These are phyloP conservation scores for Prunus mume DNA, from an alignment of 306 rosid genomes.

Conservation along the genomic window DNA sequence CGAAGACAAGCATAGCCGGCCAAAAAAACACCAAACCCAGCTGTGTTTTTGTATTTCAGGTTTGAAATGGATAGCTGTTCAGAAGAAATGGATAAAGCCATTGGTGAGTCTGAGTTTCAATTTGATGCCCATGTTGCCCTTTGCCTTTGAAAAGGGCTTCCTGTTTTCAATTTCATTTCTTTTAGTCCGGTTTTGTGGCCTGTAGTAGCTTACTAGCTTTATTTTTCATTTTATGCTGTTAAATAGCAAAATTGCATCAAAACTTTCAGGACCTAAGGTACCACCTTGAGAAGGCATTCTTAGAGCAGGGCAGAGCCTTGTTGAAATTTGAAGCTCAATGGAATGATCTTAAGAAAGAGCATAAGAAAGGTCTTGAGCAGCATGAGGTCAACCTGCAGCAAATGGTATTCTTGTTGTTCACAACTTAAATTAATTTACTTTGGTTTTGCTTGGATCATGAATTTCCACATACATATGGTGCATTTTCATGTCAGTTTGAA, in stretches of 20 bases:
- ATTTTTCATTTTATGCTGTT: conserved; percentile 12
- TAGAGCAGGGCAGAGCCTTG: conserved; percentile 20
- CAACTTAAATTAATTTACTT: background rate
- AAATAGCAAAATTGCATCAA: conserved; percentile 27
- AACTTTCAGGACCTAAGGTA: conserved; percentile 20
- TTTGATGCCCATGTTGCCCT: background rate
- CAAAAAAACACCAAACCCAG: background rate
- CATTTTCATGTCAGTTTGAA: background rate
- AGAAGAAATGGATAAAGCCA: conserved; percentile 17
- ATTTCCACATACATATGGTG: background rate
- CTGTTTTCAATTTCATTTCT: background rate
- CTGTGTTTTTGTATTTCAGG: background rate
- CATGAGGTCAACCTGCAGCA: conserved; percentile 5
- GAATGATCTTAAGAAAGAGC: conserved; percentile 16
- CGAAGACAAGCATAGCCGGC: background rate
- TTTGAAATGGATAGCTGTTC: conserved; percentile 9
- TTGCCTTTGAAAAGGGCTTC: background rate
- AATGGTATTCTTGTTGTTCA: background rate
- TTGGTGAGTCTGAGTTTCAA: conserved; percentile 14
- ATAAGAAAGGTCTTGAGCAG: conserved; percentile 7
- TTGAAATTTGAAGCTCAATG: conserved; percentile 21
- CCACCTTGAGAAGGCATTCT: conserved; percentile 21
- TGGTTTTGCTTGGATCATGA: background rate
- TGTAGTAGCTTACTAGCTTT: conserved; percentile 21
- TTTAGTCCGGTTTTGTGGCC: background rate